Conservation (phyloP, 2,329 filamentous ascomycete genomes). For the Colletotrichum phormii region DNA sequence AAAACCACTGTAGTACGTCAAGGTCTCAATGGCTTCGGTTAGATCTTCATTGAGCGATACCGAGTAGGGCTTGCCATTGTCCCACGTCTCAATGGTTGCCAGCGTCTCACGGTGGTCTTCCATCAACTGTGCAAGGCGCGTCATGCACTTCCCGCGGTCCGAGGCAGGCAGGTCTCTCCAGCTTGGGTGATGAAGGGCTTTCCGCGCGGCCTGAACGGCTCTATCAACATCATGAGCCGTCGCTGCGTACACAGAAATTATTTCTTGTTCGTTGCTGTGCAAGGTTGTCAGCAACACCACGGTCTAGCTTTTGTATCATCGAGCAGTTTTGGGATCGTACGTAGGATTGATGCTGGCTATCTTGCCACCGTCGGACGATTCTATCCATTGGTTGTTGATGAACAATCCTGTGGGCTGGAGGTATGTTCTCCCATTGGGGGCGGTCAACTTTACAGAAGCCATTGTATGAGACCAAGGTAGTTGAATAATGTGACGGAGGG, state of each 20-base stretch:
- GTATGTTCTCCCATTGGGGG: conserved; percentile 81
- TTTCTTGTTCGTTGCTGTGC: conserved; percentile 69
- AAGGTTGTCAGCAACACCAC: not conserved
- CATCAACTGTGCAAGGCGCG: conserved; percentile 76
- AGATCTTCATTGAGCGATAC: conserved; percentile 75
- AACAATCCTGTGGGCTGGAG: conserved; percentile 81
- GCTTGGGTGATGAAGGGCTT: conserved; percentile 73
- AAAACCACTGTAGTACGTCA: conserved; percentile 83
- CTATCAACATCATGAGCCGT: conserved; percentile 74
- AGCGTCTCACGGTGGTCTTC: conserved; percentile 68
- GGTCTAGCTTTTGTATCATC: too few species aligned
- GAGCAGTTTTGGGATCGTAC: conserved; percentile 53
- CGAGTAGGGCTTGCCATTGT: conserved; percentile 82
- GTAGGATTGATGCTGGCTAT: conserved; percentile 77
- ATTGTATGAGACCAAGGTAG: not conserved
- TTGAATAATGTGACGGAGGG: not conserved
- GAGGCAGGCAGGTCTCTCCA: conserved; percentile 78
- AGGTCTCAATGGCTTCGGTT: conserved; percentile 56
- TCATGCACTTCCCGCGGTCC: conserved; percentile 76
- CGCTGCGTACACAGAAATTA: conserved; percentile 78
- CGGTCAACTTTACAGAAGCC: conserved; percentile 53
- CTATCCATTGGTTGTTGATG: conserved; percentile 85
- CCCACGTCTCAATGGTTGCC: conserved; percentile 75
- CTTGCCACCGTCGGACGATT: conserved; percentile 72
- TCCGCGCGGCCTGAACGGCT: conserved; percentile 76